These are phyloP conservation scores for Blastobotrys ciferrii DNA, from an alignment of 1,139 yeast species.

Conservation along the genomic window DNA sequence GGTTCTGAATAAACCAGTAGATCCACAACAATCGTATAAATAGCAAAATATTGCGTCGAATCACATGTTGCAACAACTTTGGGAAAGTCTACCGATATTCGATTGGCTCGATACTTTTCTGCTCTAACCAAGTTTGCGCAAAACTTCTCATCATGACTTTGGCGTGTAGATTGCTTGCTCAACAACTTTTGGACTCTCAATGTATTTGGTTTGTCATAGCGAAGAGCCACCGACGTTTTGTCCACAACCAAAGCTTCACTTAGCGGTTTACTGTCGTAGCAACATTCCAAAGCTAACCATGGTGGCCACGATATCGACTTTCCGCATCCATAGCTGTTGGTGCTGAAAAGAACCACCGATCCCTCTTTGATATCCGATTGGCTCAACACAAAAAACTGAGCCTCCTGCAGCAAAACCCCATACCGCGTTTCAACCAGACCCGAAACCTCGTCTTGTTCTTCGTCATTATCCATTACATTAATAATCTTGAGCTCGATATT, in stretches of 20 bases:
- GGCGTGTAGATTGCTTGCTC: slow-evolving; percentile 4
- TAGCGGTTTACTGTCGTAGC: slow-evolving; percentile 63
- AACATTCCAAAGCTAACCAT: slow-evolving; percentile 68
- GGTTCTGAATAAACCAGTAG: slow-evolving; percentile 68
- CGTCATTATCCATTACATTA: slow-evolving; percentile 49
- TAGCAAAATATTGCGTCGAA: slow-evolving; percentile 67
- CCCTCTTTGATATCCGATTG: slow-evolving; percentile 46
- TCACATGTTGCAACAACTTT: slow-evolving; percentile 68
- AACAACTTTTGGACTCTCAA: slow-evolving; percentile 43
- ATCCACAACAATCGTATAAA: slow-evolving; percentile 63
- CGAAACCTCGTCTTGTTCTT: slow-evolving; percentile 48
- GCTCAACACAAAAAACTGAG: slow-evolving; percentile 68
- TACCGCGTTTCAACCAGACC: slow-evolving; percentile 65
- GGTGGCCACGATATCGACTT: slow-evolving; percentile 67
- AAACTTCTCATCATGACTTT: slow-evolving; percentile 17
- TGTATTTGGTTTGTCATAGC: slow-evolving; percentile 65
- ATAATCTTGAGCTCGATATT: slow-evolving; percentile 68
- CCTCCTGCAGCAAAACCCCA: slow-evolving; percentile 65
- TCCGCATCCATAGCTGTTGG: slow-evolving; percentile 41
- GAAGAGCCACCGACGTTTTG: slow-evolving; percentile 58
- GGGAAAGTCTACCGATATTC: slow-evolving; percentile 62
- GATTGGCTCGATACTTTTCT: slow-evolving; percentile 41
- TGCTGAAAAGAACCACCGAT: slow-evolving; percentile 43
- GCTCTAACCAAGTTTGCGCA: slow-evolving; percentile 32
- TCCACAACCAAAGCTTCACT: slow-evolving; percentile 59